Base-by-base conservation (phyloP, 2,329 filamentous ascomycete genomes). In the Fulvia fulva region DNA sequence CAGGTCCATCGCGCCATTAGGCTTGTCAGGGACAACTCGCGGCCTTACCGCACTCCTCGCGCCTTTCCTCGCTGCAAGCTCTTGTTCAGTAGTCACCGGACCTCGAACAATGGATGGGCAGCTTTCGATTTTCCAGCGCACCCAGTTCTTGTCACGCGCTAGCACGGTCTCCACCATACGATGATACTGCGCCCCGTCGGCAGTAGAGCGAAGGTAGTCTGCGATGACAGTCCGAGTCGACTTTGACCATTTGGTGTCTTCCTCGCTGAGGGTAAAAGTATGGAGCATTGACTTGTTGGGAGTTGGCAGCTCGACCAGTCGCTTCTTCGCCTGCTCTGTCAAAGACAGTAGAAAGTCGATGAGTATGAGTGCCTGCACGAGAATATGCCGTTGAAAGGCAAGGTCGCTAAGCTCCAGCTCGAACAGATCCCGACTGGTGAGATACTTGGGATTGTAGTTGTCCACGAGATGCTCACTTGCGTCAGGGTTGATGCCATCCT, bases 131-230 rank as follows among this genome's bases (percentile, higher is more conserved):
- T 99, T 99, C 94, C 94, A 99, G 62, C 91, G 88, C 46, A 95
- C 91, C 95, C 95, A 99, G 71, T 97, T 97, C 78, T 97, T 97
- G 74, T 99, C 94, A 63, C 94, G 84, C 23, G 91, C 90, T 28
- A 99, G 83, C 30, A 99, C 93, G 12, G 92, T 97, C 73, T 97
- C 93, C 30, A 99, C 91, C 85, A 97, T 96, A 41, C 94, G 88
- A 75, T 91, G 89, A 74, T 97, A 99, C 74, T 96, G 96, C 63
- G 90, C 89, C 28, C 94, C 94, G 69, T 96, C 92, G 44, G 81
- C 55, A 4, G 58, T 58, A n/a, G 54, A 58, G 37, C 60, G 44
- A 12, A 99, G 82, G 74, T 97, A 96, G 58, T 86, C 85, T 59
- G 89, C 88, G 68, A 97, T 96, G 6, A 81, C 80, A 37, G 82